A percentile compares a stretch with the other conserved stretches of the same genome.
Conservation (phyloP, 352 stramenopile species). For the Globisporangium okanoganense region DNA sequence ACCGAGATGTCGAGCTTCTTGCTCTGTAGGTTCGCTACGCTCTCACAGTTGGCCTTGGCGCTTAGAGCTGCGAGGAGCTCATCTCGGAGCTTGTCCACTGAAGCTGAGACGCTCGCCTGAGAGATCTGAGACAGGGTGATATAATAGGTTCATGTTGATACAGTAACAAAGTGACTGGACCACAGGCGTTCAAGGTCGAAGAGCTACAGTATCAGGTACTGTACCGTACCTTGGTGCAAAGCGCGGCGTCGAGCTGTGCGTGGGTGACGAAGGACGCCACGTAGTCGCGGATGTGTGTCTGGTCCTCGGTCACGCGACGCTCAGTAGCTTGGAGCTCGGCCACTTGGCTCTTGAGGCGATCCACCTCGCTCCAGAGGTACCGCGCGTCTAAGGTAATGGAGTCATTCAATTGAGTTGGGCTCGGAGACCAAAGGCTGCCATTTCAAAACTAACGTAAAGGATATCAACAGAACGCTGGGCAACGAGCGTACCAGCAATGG, state of each 20-base stretch:
- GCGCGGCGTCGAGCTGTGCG: conserved; percentile 52
- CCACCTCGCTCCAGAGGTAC: conserved; percentile 56
- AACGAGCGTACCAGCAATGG: conserved; percentile 8
- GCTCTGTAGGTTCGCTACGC: conserved; percentile 29
- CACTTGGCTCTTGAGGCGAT: conserved; percentile 50
- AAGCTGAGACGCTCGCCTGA: conserved; percentile 28
- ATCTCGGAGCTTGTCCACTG: conserved; percentile 28
- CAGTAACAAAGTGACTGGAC: not conserved
- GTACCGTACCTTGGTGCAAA: conserved; percentile 40
- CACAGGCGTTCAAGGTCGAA: not conserved
- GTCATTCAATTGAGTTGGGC: too few species aligned
- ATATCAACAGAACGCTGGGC: too few species aligned
- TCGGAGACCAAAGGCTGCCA: too few species aligned
- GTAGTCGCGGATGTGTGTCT: conserved; percentile 27
- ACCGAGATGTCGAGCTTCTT: conserved; percentile 64
- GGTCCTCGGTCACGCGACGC: conserved; percentile 24
- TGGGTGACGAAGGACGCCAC: conserved; percentile 50
- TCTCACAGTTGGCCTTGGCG: conserved; percentile 39
- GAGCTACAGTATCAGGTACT: not conserved
- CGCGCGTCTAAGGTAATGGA: conserved; percentile 25
- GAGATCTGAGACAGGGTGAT: conserved; percentile 22
- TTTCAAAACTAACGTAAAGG: too few species aligned
- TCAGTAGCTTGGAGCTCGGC: conserved; percentile 32
- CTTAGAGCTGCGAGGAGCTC: conserved; percentile 29
- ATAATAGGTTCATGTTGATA: too few species aligned